Base-by-base conservation (phyloP, 108 stramenopile genomes). In the Discostella pseudostelligera region DNA sequence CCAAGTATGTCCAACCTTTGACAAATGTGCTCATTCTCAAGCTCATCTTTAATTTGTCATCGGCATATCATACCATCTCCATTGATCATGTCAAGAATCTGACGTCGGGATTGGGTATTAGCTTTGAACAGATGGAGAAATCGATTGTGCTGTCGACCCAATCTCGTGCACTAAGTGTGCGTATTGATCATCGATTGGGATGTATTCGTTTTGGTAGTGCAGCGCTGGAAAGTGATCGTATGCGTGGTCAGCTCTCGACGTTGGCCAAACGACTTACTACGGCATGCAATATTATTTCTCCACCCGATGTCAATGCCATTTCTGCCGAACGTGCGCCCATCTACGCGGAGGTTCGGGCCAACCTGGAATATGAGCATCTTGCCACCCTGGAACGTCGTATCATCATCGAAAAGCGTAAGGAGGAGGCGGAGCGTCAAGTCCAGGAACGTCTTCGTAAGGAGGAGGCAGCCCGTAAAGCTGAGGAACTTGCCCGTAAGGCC, bases 381-480 rank as follows among this genome's bases (percentile, higher is more conserved):
- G 64, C 59, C 40, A 73, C 80, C 21, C 79, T 93, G 28, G 92
- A 90, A 65, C 85, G 96, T 25, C 94, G 96, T 81, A 70, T 80
- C 13, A 72, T 89, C 59, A 92, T 97, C 59, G 95, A 98, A 62
- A 84, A 87, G 45, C 87, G 96, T 45, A 95, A 96, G 82, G 96
- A 97, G 81, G 93, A 95, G 56, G 78, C 90, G 8, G 92, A 94
- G 68, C 81, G 92, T 8, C 54, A 85, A 9, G 84, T 79, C 20
- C 86, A 87, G 69, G 94, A 96, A 53, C 81, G 88, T 59, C 47
- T 83, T 12, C 62, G 69, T 7, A 66, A 78, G 51, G 92, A 87
- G 58, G 92, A 83, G 26, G 76, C 69, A n/a, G 70, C 79, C 54
- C 79, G 79, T 24, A 81, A 64, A 45, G 83, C 78, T 20, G 93